Conservation (phyloP, 805 yeast genomes). For the Saccharomyces jurei region DNA sequence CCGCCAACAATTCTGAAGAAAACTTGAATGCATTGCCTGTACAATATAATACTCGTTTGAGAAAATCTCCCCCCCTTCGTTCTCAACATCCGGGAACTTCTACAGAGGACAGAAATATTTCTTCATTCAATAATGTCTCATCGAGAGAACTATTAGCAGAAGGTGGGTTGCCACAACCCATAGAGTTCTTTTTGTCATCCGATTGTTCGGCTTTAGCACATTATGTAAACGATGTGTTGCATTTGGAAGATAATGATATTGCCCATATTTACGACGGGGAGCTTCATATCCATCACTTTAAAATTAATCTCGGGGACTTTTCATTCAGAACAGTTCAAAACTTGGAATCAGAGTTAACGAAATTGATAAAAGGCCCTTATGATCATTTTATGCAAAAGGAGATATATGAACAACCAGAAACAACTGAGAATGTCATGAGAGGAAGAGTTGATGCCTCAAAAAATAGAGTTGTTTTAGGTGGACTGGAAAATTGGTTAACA, state of each 20-base stretch:
- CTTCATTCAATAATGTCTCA: conserved; percentile 51
- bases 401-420: conserved; percentile 96
- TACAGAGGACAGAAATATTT: not conserved
- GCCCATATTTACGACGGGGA: conserved; percentile 98
- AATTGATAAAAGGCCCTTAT: conserved; percentile 96
- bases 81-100: not conserved
- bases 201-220: conserved; percentile 95
- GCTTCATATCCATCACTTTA: conserved; percentile 93
- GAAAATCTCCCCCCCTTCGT: conserved; percentile 30
- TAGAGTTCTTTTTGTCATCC: conserved; percentile 91
- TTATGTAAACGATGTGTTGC: conserved; percentile 93
- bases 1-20: not conserved
- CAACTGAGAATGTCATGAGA: conserved; percentile 97
- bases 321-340: conserved; percentile 94
- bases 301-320: conserved; percentile 75
- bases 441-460: conserved; percentile 93
- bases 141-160: conserved; percentile 95
- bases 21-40: not conserved
- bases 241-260: conserved; percentile 95
- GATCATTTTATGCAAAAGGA: conserved; percentile 98
- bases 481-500: conserved; percentile 73
- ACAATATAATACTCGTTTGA: not conserved
- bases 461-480: conserved; percentile 74
- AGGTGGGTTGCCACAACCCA: conserved; percentile 85
- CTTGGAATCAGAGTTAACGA: conserved; percentile 91